These are phyloP conservation scores for Neoscytalidium dimidiatum DNA, from an alignment of 2,329 filamentous ascomycete species.

Conservation along the genomic window DNA sequence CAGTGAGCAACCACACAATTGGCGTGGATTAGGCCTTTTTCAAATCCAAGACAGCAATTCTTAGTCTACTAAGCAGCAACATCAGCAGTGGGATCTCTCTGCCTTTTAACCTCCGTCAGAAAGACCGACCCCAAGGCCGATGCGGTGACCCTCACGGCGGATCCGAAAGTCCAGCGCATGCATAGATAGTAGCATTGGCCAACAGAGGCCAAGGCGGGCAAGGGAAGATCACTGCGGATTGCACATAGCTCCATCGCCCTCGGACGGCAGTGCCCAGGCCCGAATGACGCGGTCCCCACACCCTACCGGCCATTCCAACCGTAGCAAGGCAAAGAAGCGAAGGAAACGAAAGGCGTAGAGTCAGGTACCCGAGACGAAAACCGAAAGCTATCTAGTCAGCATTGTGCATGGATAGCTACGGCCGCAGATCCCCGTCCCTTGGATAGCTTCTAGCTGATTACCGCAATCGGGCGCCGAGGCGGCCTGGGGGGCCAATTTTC, in stretches of 20 bases:
- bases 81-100: neutral
- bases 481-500: neutral
- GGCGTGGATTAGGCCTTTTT: neutral
- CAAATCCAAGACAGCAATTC: neutral
- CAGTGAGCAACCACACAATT: neutral
- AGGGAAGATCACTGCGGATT: neutral
- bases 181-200: conserved; percentile 16
- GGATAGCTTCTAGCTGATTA: neutral
- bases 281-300: neutral
- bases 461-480: conserved; percentile 9
- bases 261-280: neutral
- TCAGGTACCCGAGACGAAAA: neutral
- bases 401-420: neutral
- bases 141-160: neutral
- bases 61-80: neutral
- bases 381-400: neutral
- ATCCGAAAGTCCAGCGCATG: neutral
- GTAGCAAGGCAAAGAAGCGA: neutral
- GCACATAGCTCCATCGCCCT: neutral
- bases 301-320: neutral
- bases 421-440: neutral
- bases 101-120: neutral
- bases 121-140: neutral
- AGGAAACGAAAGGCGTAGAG: neutral
- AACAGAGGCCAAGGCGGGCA: neutral